Evolutionary conservation across 2,329 filamentous ascomycete genomes (phyloP).

Genomic region (Fusarium camptoceras): DNA sequence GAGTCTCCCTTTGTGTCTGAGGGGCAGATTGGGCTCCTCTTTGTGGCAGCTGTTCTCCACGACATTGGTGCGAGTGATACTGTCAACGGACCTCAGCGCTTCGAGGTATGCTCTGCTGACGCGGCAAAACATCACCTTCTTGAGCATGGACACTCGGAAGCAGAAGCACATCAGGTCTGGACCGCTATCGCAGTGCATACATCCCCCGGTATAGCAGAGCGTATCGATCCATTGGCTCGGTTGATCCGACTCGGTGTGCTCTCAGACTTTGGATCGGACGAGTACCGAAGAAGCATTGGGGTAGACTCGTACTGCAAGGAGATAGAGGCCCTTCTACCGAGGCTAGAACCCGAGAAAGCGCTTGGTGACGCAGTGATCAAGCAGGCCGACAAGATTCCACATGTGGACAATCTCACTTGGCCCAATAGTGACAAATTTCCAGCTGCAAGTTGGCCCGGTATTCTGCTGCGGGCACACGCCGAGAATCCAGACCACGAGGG

Average conservation of each 20-base stretch:
- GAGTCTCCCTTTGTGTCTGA: conserved; percentile 12
- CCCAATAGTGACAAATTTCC: conserved; percentile 47
- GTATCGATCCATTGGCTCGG: conserved; percentile 50
- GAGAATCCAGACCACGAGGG: conserved; percentile 47
- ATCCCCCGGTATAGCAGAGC: conserved; percentile 52
- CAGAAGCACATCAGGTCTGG: conserved; percentile 50
- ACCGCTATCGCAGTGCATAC: conserved; percentile 52
- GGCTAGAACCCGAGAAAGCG: conserved; percentile 42
- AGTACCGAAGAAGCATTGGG: conserved; percentile 16
- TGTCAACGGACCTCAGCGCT: conserved; percentile 49
- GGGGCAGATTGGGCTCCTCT: conserved; percentile 43
- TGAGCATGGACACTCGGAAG: conserved; percentile 41
- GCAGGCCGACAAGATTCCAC: conserved; percentile 41
- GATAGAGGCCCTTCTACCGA: conserved; percentile 44
- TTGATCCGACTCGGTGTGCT: conserved; percentile 49
- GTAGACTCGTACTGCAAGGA: conserved; percentile 16
- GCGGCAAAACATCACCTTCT: conserved; percentile 48
- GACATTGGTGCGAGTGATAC: conserved; percentile 50
- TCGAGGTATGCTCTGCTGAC: conserved; percentile 52
- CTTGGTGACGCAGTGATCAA: conserved; percentile 47
- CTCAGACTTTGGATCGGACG: conserved; percentile 48
- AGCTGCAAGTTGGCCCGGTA: conserved; percentile 48
- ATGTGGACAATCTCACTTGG: conserved; percentile 44
- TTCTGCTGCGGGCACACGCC: conserved; percentile 47
- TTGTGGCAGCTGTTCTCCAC: conserved; percentile 52